Conservation (phyloP, 1,284 basidiomycete species). For the Cryptococcus hybrid region DNA sequence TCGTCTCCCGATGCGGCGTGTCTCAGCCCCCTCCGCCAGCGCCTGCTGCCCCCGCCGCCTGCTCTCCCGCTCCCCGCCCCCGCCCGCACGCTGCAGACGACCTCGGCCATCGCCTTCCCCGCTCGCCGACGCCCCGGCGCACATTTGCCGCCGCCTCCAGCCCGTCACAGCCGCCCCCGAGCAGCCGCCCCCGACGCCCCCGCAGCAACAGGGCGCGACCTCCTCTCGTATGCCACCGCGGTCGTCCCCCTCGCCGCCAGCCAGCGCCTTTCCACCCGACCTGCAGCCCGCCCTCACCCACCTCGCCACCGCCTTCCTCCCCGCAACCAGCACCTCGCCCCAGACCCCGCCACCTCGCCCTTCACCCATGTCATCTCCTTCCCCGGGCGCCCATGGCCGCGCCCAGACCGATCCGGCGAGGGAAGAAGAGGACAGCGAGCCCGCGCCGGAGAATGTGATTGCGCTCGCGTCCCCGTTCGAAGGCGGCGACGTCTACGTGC, state of each 20-base stretch:
- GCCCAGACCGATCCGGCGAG: not conserved
- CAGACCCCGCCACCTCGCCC: slow-evolving; percentile 7
- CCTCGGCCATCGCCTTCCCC: not conserved
- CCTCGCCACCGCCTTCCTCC: slow-evolving; percentile 13
- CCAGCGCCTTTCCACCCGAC: slow-evolving; percentile 7
- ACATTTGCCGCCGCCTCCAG: slow-evolving; percentile 10
- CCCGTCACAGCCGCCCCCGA: not conserved
- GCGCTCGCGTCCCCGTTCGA: slow-evolving; percentile 82
- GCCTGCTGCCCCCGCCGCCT: no score
- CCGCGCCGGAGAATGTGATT: slow-evolving; percentile 40
- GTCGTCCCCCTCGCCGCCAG: slow-evolving; percentile 1
- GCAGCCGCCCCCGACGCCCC: not conserved
- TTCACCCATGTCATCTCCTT: slow-evolving; percentile 14
- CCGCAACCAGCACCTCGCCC: slow-evolving; percentile 13
- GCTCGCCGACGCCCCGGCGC: slow-evolving; percentile 5
- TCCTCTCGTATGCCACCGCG: slow-evolving; percentile 4
- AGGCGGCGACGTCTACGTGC: slow-evolving; percentile 72
- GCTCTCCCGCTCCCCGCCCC: not conserved
- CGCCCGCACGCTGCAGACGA: slow-evolving; percentile 10
- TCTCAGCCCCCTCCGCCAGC: no score
- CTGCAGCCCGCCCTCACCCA: slow-evolving; percentile 9
- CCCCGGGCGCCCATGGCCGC: slow-evolving; percentile 6
- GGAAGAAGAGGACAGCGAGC: not conserved
- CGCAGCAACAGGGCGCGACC: not conserved
- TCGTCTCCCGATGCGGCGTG: not conserved